A percentile compares a stretch with the other conserved stretches of the same genome.
phyloP scores from a whole-genome alignment of 768 basidiomycete species.

The Termitomyces sp. region DNA sequence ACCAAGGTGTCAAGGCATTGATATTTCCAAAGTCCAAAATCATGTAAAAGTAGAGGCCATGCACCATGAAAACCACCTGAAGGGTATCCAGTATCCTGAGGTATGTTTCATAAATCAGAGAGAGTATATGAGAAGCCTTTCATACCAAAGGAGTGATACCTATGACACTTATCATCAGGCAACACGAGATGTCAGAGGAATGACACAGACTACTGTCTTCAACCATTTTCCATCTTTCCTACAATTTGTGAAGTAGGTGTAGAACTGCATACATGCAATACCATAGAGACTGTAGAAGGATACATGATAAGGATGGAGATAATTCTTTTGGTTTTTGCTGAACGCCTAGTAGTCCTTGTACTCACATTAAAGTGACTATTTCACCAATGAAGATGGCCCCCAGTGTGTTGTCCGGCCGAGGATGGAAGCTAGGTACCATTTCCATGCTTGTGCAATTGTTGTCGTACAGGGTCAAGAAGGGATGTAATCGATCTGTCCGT shows the following conservation, averaged over 20 bases:
- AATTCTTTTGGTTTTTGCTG: not conserved
- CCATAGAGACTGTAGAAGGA: slow-evolving; percentile 1
- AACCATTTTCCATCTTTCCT: not conserved
- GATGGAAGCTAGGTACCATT: not conserved
- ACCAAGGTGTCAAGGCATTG: not conserved
- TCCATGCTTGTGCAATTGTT: not conserved
- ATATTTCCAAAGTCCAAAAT: not conserved
- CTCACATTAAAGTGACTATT: not conserved
- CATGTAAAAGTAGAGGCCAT: slow-evolving; percentile 1
- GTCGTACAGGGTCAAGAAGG: not conserved
- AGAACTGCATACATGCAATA: slow-evolving; percentile 1
- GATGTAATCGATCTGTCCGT: not conserved
- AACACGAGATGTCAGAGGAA: not conserved
- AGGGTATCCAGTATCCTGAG: slow-evolving; percentile 1
- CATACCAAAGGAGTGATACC: slow-evolving; percentile 5
- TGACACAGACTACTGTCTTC: not conserved
- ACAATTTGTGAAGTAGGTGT: not conserved
- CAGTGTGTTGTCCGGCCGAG: not conserved
- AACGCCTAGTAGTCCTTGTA: not conserved
- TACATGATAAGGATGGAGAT: not conserved
- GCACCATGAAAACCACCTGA: not conserved
- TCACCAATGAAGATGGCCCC: not conserved
- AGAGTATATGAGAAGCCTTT: not conserved
- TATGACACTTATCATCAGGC: not conserved
- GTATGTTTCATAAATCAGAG: not conserved